Evolutionary conservation across 225 moss, liverwort and hornwort genomes (phyloP).

Genomic region (Rhytidiadelphus loreus): DNA sequence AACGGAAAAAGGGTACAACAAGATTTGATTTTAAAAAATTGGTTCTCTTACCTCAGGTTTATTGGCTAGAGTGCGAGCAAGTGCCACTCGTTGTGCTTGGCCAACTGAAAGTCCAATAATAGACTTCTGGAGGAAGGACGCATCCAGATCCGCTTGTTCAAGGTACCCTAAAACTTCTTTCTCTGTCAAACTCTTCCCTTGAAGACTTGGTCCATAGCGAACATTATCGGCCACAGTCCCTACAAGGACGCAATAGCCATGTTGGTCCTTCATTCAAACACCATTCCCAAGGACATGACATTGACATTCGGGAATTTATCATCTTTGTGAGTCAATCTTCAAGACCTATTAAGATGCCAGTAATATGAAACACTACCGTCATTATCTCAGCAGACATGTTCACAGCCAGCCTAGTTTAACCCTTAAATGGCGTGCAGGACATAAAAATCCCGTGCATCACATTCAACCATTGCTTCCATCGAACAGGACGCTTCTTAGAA

Average conservation of each 20-base stretch:
- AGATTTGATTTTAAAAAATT: not conserved
- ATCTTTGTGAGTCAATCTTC: not conserved
- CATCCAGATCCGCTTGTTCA: conserved; percentile 45
- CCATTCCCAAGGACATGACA: not conserved
- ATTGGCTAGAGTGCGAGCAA: conserved; percentile 67
- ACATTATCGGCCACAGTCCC: conserved; percentile 67
- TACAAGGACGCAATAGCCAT: not conserved
- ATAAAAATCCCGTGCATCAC: not conserved
- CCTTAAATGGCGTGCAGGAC: not conserved
- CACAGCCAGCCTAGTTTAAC: not conserved
- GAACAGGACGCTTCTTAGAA: not conserved
- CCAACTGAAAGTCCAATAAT: conserved; percentile 58
- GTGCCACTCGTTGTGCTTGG: conserved; percentile 71
- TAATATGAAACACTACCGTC: not conserved
- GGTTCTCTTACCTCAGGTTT: conserved; percentile 30
- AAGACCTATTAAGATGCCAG: not conserved
- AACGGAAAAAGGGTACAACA: not conserved
- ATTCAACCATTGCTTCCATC: not conserved
- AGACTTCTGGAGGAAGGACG: conserved; percentile 34
- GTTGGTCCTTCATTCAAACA: not conserved
- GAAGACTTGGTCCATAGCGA: conserved; percentile 53
- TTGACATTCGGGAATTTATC: not conserved
- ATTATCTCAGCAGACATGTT: not conserved
- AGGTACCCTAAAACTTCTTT: conserved; percentile 39
- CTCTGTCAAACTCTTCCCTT: conserved; percentile 37